Percentiles rank a stretch among this genome's conserved stretches.
These are phyloP conservation scores for Alternaria sp. DNA, from an alignment of 2,329 filamentous ascomycete genomes.

Conservation along the genomic window DNA sequence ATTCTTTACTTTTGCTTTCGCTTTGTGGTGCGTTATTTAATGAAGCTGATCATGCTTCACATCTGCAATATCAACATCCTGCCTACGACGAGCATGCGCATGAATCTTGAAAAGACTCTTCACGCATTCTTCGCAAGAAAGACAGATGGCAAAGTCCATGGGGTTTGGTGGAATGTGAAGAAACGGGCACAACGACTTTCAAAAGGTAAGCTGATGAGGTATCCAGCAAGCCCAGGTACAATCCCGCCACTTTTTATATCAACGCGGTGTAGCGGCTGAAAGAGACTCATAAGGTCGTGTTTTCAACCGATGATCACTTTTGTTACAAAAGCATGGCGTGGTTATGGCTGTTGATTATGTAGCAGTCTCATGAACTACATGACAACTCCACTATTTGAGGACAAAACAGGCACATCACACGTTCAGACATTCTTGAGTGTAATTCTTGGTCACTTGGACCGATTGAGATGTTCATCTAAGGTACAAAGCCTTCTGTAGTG, in stretches of 20 bases:
- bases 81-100: no score
- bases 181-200: background rate
- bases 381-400: background rate
- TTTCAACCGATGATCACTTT: background rate
- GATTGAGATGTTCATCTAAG: background rate
- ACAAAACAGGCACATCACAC: background rate
- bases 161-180: background rate
- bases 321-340: fast-evolving
- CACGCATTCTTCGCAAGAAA: background rate
- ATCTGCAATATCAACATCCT: no score
- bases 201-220: background rate
- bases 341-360: background rate
- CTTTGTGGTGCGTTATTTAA: no score
- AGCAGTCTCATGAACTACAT: background rate
- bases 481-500: background rate
- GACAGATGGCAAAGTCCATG: background rate
- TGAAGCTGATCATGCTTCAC: no score
- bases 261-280: background rate
- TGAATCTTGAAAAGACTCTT: background rate
- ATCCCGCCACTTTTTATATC: background rate
- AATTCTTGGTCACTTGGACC: background rate
- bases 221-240: background rate
- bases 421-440: no score
- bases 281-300: background rate
- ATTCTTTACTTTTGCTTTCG: no score